Conservation (phyloP, 2,329 filamentous ascomycete species). For the Emmonsia crescens region DNA sequence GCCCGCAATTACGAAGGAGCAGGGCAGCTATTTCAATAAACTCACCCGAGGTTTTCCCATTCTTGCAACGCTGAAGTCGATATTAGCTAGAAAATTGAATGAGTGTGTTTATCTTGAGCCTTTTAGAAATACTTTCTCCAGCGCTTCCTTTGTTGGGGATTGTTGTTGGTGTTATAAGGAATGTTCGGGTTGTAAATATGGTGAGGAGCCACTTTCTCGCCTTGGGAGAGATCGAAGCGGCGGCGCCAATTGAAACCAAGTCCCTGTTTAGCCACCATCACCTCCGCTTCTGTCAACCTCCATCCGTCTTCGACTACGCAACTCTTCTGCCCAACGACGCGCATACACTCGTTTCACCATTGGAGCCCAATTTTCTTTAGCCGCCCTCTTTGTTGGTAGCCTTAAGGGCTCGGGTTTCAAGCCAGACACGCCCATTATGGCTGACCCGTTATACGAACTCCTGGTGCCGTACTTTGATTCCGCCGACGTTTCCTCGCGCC, state of each 20-base stretch:
- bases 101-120: background rate
- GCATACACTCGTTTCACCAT: background rate
- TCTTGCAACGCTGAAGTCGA: slow-evolving; percentile 9
- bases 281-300: background rate
- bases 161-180: background rate
- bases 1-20: background rate
- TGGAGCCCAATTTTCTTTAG: background rate
- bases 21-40: slow-evolving; percentile 11
- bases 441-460: slow-evolving; percentile 65
- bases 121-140: background rate
- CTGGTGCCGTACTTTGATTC: slow-evolving; percentile 51
- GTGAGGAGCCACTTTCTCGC: background rate
- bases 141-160: background rate
- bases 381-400: background rate
- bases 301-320: background rate
- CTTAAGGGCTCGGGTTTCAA: background rate
- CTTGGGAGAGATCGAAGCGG: too few species aligned
- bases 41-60: slow-evolving; percentile 51
- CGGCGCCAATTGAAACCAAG: background rate
- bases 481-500: slow-evolving; percentile 25
- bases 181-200: background rate
- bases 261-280: background rate
- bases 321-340: background rate
- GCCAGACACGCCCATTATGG: slow-evolving; percentile 36
- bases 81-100: background rate